These are phyloP conservation scores for Tephrocybe sp. DNA, from an alignment of 768 basidiomycete species.

Conservation along the genomic window DNA sequence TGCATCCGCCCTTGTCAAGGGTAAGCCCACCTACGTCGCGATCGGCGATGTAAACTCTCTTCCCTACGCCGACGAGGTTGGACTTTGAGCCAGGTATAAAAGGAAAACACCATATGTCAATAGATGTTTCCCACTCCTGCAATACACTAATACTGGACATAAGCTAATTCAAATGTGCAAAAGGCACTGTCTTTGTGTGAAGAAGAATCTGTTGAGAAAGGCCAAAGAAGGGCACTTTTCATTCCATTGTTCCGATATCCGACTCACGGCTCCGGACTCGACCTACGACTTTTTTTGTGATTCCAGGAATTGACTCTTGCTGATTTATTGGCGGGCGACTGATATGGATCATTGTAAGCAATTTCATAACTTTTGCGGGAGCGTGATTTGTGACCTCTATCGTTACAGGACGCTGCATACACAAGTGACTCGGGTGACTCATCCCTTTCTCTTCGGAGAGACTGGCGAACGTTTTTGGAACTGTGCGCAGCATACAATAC, in stretches of 20 bases:
- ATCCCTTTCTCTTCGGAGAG: neutral
- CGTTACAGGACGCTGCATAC: no score
- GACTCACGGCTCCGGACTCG: no score
- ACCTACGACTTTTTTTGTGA: no score
- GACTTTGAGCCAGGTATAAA: constrained; percentile 45
- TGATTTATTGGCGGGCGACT: no score
- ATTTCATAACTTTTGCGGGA: no score
- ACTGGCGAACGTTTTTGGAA: neutral
- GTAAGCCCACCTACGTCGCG: constrained; percentile 85
- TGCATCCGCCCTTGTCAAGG: constrained; percentile 61
- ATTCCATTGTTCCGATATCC: neutral
- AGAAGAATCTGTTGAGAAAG: no score
- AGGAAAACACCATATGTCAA: constrained; percentile 13
- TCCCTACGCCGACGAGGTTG: constrained; percentile 84
- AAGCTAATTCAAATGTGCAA: neutral
- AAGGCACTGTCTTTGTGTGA: neutral
- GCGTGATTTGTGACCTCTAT: no score
- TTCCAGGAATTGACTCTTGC: no score
- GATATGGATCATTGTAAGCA: no score
- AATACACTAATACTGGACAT: constrained; percentile 13
- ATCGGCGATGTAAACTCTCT: constrained; percentile 77
- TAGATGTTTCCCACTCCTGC: constrained; percentile 18
- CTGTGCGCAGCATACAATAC: neutral
- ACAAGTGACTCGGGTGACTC: neutral
- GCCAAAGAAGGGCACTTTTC: no score